These are phyloP conservation scores for Leccinum subtestaceum DNA, from an alignment of 768 basidiomycete species.

Conservation along the genomic window DNA sequence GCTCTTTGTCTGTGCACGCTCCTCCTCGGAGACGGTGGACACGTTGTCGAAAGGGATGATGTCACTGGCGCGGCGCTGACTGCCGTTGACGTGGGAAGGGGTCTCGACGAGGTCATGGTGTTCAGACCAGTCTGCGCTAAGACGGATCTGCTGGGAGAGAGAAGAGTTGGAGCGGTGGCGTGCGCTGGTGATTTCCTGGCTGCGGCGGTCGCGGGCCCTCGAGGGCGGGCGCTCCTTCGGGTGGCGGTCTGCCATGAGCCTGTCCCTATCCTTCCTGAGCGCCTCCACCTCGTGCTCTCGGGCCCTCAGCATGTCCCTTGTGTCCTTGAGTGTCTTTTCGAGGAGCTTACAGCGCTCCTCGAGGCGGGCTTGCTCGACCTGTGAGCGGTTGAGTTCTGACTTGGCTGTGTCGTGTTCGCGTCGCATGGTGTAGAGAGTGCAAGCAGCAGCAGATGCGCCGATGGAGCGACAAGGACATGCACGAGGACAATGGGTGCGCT, in stretches of 20 bases:
- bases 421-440: slow-evolving; percentile 40
- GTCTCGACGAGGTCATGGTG: slow-evolving; percentile 15
- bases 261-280: slow-evolving; percentile 42
- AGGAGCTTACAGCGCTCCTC: slow-evolving; percentile 63
- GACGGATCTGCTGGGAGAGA: slow-evolving; percentile 31
- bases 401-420: slow-evolving; percentile 57
- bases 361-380: slow-evolving; percentile 51
- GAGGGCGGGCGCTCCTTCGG: slow-evolving; percentile 21
- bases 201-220: slow-evolving; percentile 15
- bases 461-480: slow-evolving; percentile 32
- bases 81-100: slow-evolving; percentile 12
- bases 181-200: too few relatives aligned
- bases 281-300: slow-evolving; percentile 62
- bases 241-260: slow-evolving; percentile 23
- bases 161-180: slow-evolving; percentile 32
- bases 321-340: slow-evolving; percentile 63
- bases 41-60: slow-evolving; percentile 21
- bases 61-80: slow-evolving; percentile 15
- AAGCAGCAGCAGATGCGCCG: slow-evolving; percentile 42
- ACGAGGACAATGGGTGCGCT: slow-evolving; percentile 33
- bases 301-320: slow-evolving; percentile 53
- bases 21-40: slow-evolving; percentile 45
- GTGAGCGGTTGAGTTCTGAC: slow-evolving; percentile 52
- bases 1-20: slow-evolving; percentile 54
- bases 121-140: slow-evolving; percentile 35